Evolutionary conservation across 257 asterid species (phyloP), one percentile per base, ranked within the genome.

Genomic region (Marsdenia floribunda): DNA sequence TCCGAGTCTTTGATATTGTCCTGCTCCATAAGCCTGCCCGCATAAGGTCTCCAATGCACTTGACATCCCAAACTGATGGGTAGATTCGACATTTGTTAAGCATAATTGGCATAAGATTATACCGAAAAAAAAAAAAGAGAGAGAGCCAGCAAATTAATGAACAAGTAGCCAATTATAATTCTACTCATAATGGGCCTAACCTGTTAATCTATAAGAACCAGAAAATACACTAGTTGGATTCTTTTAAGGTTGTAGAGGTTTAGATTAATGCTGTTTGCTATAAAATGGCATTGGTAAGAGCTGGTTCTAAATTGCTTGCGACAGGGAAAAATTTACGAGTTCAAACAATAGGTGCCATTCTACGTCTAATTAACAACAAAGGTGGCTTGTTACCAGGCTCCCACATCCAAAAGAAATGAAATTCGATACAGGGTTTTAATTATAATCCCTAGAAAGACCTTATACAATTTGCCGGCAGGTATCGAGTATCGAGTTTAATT

Each of bases 11-110:
- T 79, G 78, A 58, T 86, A 88, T 24, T 87, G 92, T 78, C 79
- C 77, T 7, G 97, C 98, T 33, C 97, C 97, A 50, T 86, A 93
- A 15, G 98, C 92, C 65, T 93, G 98, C 29, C 98, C 98, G 21
- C 97, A 93, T 6, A 93, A 82, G 46, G 97, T 91, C 76, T 93
- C 98, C 83, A 93, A 52, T 37, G 93, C 97, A 78, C 97, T 82
- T 5, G 96, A 77, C 96, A 91, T 90, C 47, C 96, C 98, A 73
- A 79, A 80, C 98, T 93, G 90, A 79, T 26, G 0, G 54, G 9
- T 11, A 54, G 54, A 58, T 71, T 49, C 19, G 55, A 55, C 13
- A 50, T 46, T 58, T 22, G 0, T 75, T 76, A 26, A 63, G 44
- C 11, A 3, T 6, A 16, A 5, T 37, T 33, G 21, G 49, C 24